Evolutionary conservation across 768 basidiomycete genomes (phyloP), one percentile per base, ranked within the genome.

Genomic region (Chalciporus pseudorubinellus): DNA sequence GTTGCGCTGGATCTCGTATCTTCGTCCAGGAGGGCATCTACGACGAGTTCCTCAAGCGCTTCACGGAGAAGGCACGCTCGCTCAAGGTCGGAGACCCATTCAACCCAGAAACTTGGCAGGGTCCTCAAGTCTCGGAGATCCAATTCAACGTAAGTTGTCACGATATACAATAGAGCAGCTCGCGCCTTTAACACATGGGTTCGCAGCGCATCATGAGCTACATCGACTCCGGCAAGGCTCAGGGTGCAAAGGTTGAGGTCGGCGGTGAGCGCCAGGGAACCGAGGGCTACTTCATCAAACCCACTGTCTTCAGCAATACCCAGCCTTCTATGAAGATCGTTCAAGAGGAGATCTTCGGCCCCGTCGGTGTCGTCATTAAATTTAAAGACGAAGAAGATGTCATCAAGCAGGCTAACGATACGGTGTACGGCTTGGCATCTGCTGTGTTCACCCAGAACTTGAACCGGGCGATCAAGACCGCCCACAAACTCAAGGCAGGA

Each of bases 361-460:
- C 90, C 6, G 87, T 91, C 38, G 82, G 82, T 49, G 87, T 84
- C 22, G 71, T 93, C 34, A 78, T 85, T 73, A 85, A 84, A 65
- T 92, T 93, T 73, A 79, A 84, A 60, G 77, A 80, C 45, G 82
- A 81, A 54, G 77, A 80, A 58, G 82, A 89, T 51, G 84, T 83
- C 34, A 70, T 90, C 58, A 69, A 67, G 42, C 77, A 81, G 62
- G 95, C 92, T 22, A 99, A 99, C 70, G 86, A 95, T 65, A 87
- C 89, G 0, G 62, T 74, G 44, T 95, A 94, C 68, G 95, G 95
- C 51, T 81, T 97, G 40, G 92, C 92, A 13, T 84, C 89, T 3
- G 87, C 88, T 8, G 83, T 98, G 47, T 97, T 94, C 77, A 84
- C 88, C 31, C 76, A 82, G 62, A 78, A 95, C 69, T 70, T 95